A percentile compares a stretch with the other conserved stretches of the same genome.
Conservation (phyloP, 1,284 basidiomycete species). For the Sporisorium graminicola region DNA sequence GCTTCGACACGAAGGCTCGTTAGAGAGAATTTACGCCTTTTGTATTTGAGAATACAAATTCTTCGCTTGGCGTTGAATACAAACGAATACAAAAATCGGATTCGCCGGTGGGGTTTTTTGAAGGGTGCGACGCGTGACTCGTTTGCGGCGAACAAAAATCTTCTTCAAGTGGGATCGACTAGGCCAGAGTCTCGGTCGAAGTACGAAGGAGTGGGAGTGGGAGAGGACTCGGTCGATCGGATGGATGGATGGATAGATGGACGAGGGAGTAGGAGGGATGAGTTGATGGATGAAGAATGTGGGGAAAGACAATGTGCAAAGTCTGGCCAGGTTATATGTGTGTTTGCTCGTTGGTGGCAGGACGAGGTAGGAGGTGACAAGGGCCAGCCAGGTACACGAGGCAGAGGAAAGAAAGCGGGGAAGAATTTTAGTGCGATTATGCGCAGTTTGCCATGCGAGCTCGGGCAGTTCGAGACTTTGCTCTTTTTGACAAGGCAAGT, state of each 20-base stretch:
- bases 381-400: conserved; percentile 11
- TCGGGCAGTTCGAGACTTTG: too few relatives aligned
- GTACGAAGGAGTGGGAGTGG: background rate
- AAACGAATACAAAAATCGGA: background rate
- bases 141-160: conserved; percentile 1
- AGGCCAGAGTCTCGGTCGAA: background rate
- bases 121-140: conserved; percentile 1
- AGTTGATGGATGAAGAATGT: conserved; percentile 11
- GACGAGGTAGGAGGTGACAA: background rate
- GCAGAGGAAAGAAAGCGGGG: too few relatives aligned
- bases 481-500: too few relatives aligned
- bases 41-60: background rate
- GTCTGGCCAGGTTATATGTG: conserved; percentile 18
- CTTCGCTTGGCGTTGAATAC: conserved; percentile 1
- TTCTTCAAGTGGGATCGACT: too few relatives aligned
- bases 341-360: background rate
- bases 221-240: too few relatives aligned
- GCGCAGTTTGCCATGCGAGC: too few relatives aligned
- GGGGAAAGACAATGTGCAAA: background rate
- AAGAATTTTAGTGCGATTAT: too few relatives aligned
- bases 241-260: conserved; percentile 1
- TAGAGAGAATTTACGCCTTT: background rate
- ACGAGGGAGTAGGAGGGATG: background rate
- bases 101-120: background rate
- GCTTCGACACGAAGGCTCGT: background rate